Conservation (phyloP, 108 stramenopile genomes). For the Cylindrotheca fusiformis region DNA sequence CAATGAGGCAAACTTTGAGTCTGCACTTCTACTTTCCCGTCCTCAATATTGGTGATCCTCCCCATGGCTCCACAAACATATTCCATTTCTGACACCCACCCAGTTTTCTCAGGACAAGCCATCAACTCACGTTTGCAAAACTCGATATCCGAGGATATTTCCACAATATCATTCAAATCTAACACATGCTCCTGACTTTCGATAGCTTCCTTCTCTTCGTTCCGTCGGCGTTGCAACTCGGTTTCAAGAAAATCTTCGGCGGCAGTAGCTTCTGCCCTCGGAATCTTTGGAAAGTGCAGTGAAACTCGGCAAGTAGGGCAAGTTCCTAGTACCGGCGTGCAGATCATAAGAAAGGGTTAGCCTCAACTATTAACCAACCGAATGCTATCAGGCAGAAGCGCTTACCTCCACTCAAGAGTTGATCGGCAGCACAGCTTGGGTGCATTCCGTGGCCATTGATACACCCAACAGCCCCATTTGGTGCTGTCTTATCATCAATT, state of each 20-base stretch:
- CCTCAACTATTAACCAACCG: neutral
- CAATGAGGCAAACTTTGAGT: neutral
- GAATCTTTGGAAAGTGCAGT: neutral
- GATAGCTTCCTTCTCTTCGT: neutral
- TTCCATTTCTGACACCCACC: neutral
- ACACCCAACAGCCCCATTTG: neutral
- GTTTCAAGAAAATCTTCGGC: neutral
- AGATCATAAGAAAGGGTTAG: neutral
- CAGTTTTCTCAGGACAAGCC: neutral
- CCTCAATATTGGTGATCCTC: neutral
- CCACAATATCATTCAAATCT: neutral
- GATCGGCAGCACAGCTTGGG: neutral
- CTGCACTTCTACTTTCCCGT: neutral
- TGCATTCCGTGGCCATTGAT: neutral
- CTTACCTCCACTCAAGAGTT: neutral
- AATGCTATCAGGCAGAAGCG: neutral
- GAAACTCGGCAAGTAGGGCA: neutral
- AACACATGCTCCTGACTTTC: neutral
- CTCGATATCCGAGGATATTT: neutral
- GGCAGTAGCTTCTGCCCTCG: neutral
- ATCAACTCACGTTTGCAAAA: neutral
- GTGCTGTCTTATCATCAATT: neutral
- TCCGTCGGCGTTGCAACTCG: neutral
- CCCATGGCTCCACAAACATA: neutral
- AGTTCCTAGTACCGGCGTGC: neutral